phyloP scores from a whole-genome alignment of 2,329 filamentous ascomycete species.

The Venturiaceae sp. region DNA sequence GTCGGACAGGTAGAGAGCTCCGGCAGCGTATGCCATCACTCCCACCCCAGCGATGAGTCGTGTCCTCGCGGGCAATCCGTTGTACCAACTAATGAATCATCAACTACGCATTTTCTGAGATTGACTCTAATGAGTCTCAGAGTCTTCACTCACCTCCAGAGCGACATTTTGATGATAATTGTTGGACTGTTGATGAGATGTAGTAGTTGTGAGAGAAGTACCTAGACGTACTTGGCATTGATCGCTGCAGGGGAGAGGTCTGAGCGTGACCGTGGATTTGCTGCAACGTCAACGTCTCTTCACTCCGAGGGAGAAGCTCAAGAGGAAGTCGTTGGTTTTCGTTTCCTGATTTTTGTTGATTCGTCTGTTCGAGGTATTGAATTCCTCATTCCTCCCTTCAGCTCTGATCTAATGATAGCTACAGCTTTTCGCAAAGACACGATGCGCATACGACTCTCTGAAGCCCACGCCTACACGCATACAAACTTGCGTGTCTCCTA shows the following conservation, averaged over 20 bases:
- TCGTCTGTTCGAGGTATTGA: too few species aligned
- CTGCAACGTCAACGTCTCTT: too few species aligned
- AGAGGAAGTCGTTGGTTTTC: too few species aligned
- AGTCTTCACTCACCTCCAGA: constrained; percentile 24
- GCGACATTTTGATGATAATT: constrained; percentile 16
- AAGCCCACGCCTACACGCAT: not conserved
- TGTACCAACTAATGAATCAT: constrained; percentile 42
- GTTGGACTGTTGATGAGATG: not conserved
- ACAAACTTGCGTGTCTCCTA: not conserved
- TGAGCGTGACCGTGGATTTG: too few species aligned
- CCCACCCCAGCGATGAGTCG: constrained; percentile 63
- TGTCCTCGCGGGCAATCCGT: constrained; percentile 58
- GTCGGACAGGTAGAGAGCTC: constrained; percentile 66
- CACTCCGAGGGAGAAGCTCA: too few species aligned
- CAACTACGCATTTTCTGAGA: constrained; percentile 5
- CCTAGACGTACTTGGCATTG: too few species aligned
- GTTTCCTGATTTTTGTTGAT: too few species aligned
- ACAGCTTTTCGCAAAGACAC: not conserved
- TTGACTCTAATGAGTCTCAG: not conserved
- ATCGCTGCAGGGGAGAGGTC: too few species aligned
- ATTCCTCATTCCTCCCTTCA: not conserved
- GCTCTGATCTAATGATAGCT: not conserved
- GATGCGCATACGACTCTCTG: not conserved
- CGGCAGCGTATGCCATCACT: constrained; percentile 65
- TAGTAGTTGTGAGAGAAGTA: too few species aligned